Base-by-base conservation (phyloP, 371 early-diverging fungal genomes). In the Saksenaea oblongispora region DNA sequence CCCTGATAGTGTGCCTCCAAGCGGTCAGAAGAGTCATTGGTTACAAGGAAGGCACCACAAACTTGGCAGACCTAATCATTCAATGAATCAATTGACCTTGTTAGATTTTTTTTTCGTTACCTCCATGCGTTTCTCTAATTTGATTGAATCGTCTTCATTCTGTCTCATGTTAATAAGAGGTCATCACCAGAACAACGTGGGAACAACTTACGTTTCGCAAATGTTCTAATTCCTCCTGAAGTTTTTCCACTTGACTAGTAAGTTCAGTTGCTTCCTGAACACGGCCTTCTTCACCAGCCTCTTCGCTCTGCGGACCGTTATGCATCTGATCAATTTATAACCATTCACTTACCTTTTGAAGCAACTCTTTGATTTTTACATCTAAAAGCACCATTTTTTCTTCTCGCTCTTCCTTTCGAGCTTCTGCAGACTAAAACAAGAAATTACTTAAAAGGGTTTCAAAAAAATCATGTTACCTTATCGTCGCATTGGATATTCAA, bases 1-100 rank as follows among this genome's bases (percentile, higher is more conserved):
- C 95, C 95, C 61, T 87, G 84, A 58, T 91, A 82, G 72, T 95
- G 95, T 26, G 95, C 93, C 61, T 93, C 94, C 69, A 94, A 74
- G 31, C 94, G 81, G 68, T 91, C 88, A 31, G 90, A 83, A 35
- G 90, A 88, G 62, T 93, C 93, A 70, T 92, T 89, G 56, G 91
- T 90, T 55, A 93, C 94, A 63, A 95, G 79, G 64, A 94, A 89
- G 14, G 94, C 94, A 39, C 94, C 95, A 75, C 95, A 95, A 24
- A 95, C 91, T 64, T 90, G 88, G 74, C 95, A 95, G 44, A 95
- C 93, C 65, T 91, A 56, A 13, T 47, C 41, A 15, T 2, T 8
- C 24, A 4, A 10, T 36, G 13, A 54, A 31, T 14, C 58, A 57
- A 5, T 56, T 56, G 24, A 13, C 36, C 9, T 14, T 13, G 18